Conservation (phyloP, 1,284 basidiomycete species). For the Moesziomyces aphidis region DNA sequence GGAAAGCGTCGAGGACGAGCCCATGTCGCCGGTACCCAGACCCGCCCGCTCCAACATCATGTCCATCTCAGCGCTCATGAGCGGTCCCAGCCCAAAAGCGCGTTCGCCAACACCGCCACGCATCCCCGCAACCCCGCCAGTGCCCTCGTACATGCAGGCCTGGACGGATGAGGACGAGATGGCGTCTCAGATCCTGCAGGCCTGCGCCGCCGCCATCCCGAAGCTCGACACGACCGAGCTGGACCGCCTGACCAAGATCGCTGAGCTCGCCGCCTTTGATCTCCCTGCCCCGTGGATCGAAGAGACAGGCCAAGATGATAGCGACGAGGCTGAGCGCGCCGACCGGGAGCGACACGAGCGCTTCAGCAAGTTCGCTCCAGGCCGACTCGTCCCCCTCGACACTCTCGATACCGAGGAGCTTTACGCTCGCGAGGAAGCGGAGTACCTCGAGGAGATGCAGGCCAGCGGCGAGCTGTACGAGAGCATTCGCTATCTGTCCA, state of each 20-base stretch:
- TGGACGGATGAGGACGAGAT: conserved; percentile 45
- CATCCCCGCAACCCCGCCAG: conserved; percentile 9
- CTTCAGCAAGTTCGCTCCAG: conserved; percentile 15
- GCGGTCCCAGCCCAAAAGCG: conserved; percentile 24
- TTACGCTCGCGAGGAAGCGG: conserved; percentile 29
- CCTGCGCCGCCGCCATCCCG: conserved; percentile 15
- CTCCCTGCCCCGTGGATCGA: neutral
- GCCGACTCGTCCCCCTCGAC: conserved; percentile 29
- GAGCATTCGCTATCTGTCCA: conserved; percentile 24
- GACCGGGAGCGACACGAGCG: conserved; percentile 13
- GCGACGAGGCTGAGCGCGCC: neutral
- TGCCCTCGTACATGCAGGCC: conserved; percentile 16
- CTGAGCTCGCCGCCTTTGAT: conserved; percentile 39
- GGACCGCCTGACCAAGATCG: conserved; percentile 40
- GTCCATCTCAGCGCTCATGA: conserved; percentile 50
- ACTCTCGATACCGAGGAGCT: conserved; percentile 28
- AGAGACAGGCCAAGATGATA: neutral
- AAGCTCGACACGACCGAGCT: conserved; percentile 43
- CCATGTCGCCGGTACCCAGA: conserved; percentile 29
- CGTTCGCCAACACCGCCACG: conserved; percentile 20
- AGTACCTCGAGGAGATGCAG: conserved; percentile 23
- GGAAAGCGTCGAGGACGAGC: conserved; percentile 20
- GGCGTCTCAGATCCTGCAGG: conserved; percentile 35
- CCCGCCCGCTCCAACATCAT: conserved; percentile 45
- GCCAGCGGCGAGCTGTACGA: conserved; percentile 32